Evolutionary conservation across 345 rosid genomes (phyloP), one percentile per base, ranked within the genome.

Genomic region (Brassica rapa): DNA sequence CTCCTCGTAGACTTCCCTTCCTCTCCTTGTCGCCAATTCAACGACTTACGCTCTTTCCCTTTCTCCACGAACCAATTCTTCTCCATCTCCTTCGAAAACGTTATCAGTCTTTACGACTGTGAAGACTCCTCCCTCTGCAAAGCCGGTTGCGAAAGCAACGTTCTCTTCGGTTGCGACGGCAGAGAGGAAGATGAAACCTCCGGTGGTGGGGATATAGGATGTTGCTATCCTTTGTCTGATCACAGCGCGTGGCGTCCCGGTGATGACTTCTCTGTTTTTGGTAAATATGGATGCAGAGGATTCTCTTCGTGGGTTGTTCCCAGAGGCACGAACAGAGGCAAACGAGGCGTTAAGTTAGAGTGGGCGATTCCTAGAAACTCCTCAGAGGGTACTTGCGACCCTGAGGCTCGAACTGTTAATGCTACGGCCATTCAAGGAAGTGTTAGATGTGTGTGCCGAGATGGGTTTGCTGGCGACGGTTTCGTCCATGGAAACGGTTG

Each of bases 221-320:
- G 98, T 79, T 93, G 98, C 53, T 93, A 93, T 65, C 92, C 97
- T 11, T 85, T 93, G 14, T 91, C 93, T 2, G 97, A 93, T 83
- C 91, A 78, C 16, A 90, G 85, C 67, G 73, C 83, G 15, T 89
- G 97, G 94, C 85, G 77, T 41, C 55, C 57, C 8, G 92, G 97
- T 3, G 86, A 86, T 5, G 90, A 87, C 30, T 88, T 93, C 75
- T 82, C 92, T 11, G 88, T 76, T 5, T 93, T 93, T 66, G 80
- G 90, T 11, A 88, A 86, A 75, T 93, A 78, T 21, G 95, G 93
- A 12, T 93, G 98, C 86, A 86, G 92, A 74, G 93, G 98, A 23
- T 87, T 89, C 82, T 85, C 97, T 14, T 88, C 86, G 6, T 93
- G 97, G 98, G 85, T 84, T 51, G 91, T 90, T 76, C 75, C 87